Evolutionary conservation across 1,139 yeast genomes (phyloP).

Genomic region (Protomyces arabidopsidicola): DNA sequence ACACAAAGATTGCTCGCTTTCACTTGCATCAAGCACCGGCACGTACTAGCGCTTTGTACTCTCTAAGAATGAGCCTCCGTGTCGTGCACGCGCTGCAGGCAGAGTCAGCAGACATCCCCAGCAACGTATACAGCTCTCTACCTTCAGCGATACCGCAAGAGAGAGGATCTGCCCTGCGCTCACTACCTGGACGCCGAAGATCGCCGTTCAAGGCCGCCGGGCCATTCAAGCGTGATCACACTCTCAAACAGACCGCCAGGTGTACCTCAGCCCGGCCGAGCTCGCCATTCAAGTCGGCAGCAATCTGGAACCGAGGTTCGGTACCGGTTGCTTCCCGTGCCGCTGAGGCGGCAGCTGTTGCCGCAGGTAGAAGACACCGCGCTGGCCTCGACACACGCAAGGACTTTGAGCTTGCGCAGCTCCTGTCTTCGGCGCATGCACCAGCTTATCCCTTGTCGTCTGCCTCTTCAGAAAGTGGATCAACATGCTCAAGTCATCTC

Average conservation of each 20-base stretch:
- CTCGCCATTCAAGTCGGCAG: not conserved
- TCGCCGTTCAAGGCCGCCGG: not conserved
- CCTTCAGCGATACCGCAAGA: too few relatives aligned
- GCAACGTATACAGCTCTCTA: too few relatives aligned
- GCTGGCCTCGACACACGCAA: not conserved
- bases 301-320: not conserved
- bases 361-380: not conserved
- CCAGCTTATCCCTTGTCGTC: not conserved
- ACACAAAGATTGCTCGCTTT: too few relatives aligned
- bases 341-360: not conserved
- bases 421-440: not conserved
- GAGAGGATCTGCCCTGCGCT: too few relatives aligned
- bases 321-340: too few relatives aligned
- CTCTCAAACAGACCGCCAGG: not conserved
- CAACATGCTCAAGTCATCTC: not conserved
- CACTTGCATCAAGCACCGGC: too few relatives aligned
- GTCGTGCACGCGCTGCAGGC: too few relatives aligned
- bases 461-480: not conserved
- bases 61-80: too few relatives aligned
- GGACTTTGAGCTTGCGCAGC: not conserved
- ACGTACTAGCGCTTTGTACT: too few relatives aligned
- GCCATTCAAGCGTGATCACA: not conserved
- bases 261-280: not conserved
- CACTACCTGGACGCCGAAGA: not conserved
- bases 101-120: too few relatives aligned